Base-by-base conservation (phyloP, 805 yeast genomes). In the Millerozyma miso region DNA sequence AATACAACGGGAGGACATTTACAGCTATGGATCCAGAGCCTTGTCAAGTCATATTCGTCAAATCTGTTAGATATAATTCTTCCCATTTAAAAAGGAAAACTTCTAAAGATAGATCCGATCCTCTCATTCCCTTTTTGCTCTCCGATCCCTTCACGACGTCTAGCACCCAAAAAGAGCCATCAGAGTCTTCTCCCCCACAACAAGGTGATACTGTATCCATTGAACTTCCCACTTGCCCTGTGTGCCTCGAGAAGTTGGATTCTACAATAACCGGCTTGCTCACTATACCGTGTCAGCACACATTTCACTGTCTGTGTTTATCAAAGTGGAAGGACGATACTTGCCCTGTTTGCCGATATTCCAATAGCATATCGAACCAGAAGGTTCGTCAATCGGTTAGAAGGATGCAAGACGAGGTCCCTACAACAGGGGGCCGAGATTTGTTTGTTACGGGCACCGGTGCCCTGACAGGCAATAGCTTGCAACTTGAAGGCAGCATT, bases 181-280 rank as follows among this genome's bases (percentile, higher is more conserved):
- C 38, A 4, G 8, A 31, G 5, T 12, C 33, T 19, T 31, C n/a
- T n/a, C 29, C 26, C 33, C 31, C 31, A 35, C 14, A 33, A 16
- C 17, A 20, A 18, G 33, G 37, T 12, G 31, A 41, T 1, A 40
- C 46, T 29, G 33, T 54, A 23, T 23, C 29, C 29, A 52, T 74
- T 5, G 97, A 89, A 58, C 69, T 89, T 23, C 96, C 97, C 0
- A 85, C 93, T 0, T 89, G 97, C 56, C 97, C 97, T 0, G 97
- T 89, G 0, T 89, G 97, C 56, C 67, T 89, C 14, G 97, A 89
- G 53, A 69, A 95, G 46, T 81, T 89, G 83, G 97, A 89, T 56
- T 71, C 89, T 1, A 78, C 77, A 17, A 69, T 85, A 3, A 81
- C 95, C 0, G 97, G 97, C 0, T 68, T 89, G 8, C 65, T 88